Percentiles rank a stretch among this genome's conserved stretches.
These are phyloP conservation scores for Gracilaria domingensis DNA, from an alignment of 23 red algal genomes.

Conservation along the genomic window DNA sequence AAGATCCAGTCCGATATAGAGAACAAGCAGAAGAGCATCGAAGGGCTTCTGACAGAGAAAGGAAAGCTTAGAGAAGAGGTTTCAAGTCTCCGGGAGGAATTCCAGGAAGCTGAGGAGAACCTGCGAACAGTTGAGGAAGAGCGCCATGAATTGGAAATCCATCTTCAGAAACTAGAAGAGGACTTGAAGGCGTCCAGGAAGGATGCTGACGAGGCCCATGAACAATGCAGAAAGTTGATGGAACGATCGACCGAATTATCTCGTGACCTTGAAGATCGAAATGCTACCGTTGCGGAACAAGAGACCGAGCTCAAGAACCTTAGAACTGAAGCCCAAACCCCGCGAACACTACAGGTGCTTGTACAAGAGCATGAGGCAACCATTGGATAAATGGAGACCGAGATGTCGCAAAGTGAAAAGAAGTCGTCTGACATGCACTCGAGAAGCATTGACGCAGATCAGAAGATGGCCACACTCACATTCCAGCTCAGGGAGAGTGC, in stretches of 20 bases:
- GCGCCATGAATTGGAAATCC: neutral
- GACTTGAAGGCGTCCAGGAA: neutral
- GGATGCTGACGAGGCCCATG: neutral
- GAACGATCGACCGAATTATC: neutral
- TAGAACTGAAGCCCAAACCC: conserved; percentile 7
- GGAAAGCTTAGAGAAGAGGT: neutral
- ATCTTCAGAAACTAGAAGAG: neutral
- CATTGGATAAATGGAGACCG: conserved; percentile 16
- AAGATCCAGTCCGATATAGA: conserved; percentile 9
- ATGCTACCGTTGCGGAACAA: neutral
- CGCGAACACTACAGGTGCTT: neutral
- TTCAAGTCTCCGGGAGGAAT: neutral
- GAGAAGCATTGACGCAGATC: conserved; percentile 32
- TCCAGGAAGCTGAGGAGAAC: neutral
- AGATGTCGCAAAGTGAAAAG: conserved; percentile 14
- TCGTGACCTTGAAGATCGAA: neutral
- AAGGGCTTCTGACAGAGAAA: conserved; percentile 15
- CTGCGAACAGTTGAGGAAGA: neutral
- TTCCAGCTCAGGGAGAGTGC: conserved; percentile 20
- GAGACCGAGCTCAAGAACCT: neutral
- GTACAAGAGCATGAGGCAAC: conserved; percentile 6
- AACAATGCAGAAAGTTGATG: neutral
- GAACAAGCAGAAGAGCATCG: conserved; percentile 1
- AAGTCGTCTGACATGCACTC: conserved; percentile 29
- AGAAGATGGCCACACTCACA: conserved; percentile 17